Evolutionary conservation across 2,329 filamentous ascomycete species (phyloP).

Genomic region (Graphium sp.): DNA sequence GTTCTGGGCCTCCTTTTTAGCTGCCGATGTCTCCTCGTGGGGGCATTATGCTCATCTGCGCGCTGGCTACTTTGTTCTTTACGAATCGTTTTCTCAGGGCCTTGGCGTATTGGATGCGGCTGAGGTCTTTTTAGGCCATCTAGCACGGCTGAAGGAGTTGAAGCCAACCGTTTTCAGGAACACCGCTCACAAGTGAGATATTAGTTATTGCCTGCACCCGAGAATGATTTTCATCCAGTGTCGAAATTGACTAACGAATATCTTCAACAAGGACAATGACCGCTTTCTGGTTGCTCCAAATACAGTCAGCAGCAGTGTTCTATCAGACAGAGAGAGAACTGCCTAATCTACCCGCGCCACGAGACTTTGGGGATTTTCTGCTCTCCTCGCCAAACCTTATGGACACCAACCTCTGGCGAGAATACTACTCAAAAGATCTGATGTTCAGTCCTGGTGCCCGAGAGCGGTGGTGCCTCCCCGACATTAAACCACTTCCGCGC

Average conservation of each 20-base stretch:
- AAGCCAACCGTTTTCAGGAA: constrained; percentile 15
- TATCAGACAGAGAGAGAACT: constrained; percentile 7
- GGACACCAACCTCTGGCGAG: constrained; percentile 13
- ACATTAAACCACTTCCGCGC: constrained; percentile 12
- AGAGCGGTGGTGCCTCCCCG: constrained; percentile 13
- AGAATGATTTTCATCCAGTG: too few relatives aligned
- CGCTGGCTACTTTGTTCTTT: constrained; percentile 14
- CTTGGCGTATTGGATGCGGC: constrained; percentile 12
- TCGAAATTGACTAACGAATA: too few relatives aligned
- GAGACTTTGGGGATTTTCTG: constrained; percentile 10
- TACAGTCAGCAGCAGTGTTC: constrained; percentile 12
- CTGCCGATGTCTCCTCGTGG: constrained; percentile 12
- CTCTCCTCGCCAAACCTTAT: constrained; percentile 11
- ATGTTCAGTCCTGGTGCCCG: constrained; percentile 13
- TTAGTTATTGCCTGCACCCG: too few relatives aligned
- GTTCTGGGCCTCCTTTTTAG: constrained; percentile 13
- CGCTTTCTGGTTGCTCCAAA: constrained; percentile 16
- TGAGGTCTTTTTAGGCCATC: constrained; percentile 12
- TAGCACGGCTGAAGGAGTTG: constrained; percentile 10
- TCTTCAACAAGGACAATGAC: constrained; percentile 15
- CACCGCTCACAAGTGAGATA: constrained; percentile 14
- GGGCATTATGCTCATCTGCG: constrained; percentile 16
- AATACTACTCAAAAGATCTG: constrained; percentile 14
- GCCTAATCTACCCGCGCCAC: constrained; percentile 4
- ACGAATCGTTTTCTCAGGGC: constrained; percentile 10